Evolutionary conservation across 202 grass and related monocot species (phyloP).

Genomic region (Setaria italica): DNA sequence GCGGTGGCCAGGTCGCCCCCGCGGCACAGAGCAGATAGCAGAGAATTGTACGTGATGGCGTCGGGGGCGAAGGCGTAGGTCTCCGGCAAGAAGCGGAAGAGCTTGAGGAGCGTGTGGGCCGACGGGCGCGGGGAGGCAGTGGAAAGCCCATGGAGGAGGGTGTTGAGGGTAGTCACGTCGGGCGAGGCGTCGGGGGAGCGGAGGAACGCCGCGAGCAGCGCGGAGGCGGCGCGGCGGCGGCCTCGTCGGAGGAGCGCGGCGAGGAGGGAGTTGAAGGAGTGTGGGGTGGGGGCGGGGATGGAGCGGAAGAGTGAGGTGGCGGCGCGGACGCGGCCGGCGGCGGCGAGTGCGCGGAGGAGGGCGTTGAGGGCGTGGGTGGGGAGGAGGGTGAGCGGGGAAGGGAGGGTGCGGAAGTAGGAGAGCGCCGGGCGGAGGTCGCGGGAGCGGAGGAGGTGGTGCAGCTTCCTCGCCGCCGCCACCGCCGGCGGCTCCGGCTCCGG

Average conservation of each 20-base stretch:
- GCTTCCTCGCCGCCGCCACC: slow-evolving; percentile 57
- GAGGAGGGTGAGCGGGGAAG: slow-evolving; percentile 56
- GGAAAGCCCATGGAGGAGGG: slow-evolving; percentile 77
- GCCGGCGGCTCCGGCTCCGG: slow-evolving; percentile 47
- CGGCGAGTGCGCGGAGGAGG: slow-evolving; percentile 75
- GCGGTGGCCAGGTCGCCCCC: slow-evolving; percentile 57
- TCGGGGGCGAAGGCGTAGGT: slow-evolving; percentile 67
- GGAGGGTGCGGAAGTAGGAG: slow-evolving; percentile 51
- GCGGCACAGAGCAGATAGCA: slow-evolving; percentile 64
- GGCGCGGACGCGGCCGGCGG: slow-evolving; percentile 73
- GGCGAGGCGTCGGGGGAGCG: slow-evolving; percentile 50
- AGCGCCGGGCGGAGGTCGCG: slow-evolving; percentile 62
- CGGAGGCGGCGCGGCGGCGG: slow-evolving; percentile 53
- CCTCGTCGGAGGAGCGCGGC: slow-evolving; percentile 58
- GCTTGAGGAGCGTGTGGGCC: slow-evolving; percentile 47
- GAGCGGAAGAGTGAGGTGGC: slow-evolving; percentile 62
- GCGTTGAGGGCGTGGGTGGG: slow-evolving; percentile 75
- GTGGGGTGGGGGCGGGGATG: slow-evolving; percentile 63
- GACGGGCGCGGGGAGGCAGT: slow-evolving; percentile 55
- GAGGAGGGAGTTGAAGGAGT: slow-evolving; percentile 80
- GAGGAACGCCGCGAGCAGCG: slow-evolving; percentile 63
- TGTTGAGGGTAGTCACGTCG: slow-evolving; percentile 81
- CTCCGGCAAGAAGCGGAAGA: slow-evolving; percentile 60
- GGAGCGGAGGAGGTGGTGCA: slow-evolving; percentile 68
- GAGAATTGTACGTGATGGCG: slow-evolving; percentile 74